Base-by-base conservation (phyloP, 257 asterid genomes). In the Forsythia suspensa region DNA sequence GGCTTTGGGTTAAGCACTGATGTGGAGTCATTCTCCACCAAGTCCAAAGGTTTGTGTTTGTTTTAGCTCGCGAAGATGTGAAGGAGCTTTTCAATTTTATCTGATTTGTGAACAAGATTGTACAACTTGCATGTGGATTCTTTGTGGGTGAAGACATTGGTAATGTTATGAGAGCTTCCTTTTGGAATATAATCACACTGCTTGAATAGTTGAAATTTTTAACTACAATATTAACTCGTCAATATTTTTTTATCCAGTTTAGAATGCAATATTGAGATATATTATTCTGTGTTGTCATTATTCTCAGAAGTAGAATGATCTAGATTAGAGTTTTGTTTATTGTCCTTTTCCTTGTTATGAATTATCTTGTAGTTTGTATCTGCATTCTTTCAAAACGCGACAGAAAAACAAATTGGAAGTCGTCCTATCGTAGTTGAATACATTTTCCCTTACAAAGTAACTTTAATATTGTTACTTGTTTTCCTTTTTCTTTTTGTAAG, bases 1-100 rank as follows among this genome's bases (percentile, higher is more conserved):
- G 91, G 89, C 74, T 89, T 90, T 76, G 97, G 92, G 71, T 77
- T 88, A 36, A 86, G 29, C 87, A 73, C 93, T 82, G 98, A 95
- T 77, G 79, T 86, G 72, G 99, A 95, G 15, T 78, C 94, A 52
- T 88, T 87, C 78, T 78, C 91, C 55, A 72, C 90, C 75, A 95
- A 93, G 85, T 69, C 95, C 46, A 92, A 91, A 87, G 98, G 97
- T 94, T 71, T 61, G 80, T 80, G 72, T 80, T 73, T 77, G 61
- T 77, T 20, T 81, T 74, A 61, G 42, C 44, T 70, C 51, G 76
- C 42, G 8, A 42, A 37, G 8, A 34, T 80, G 55, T 63, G 52
- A 13, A 57, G 66, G 68, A 72, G 57, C 80, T 73, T 24, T 61
- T 55, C 67, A 38, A 13, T 57, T 39, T 34, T 16, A 40, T 51